Conservation (phyloP, 352 stramenopile genomes). For the Globisporangium viniferum region DNA sequence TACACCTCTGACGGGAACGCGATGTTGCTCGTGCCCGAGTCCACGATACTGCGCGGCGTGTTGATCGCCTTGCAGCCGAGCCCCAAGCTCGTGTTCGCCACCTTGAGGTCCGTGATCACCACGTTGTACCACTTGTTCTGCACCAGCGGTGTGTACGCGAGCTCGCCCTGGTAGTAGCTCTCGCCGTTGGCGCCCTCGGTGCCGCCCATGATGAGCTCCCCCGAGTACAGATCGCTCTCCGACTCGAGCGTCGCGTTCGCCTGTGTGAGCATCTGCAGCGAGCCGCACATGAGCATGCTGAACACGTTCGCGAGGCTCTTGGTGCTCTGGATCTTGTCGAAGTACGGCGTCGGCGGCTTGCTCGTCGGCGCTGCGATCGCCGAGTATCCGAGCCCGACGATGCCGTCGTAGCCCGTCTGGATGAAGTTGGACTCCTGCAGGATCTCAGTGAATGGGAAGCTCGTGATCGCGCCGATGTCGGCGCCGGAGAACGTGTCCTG, state of each 20-base stretch:
- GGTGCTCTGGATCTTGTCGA: constrained; percentile 42
- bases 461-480: constrained; percentile 41
- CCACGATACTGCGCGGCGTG: constrained; percentile 65
- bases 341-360: constrained; percentile 51
- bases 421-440: constrained; percentile 61
- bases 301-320: constrained; percentile 52
- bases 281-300: constrained; percentile 73
- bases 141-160: constrained; percentile 74
- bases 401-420: constrained; percentile 67
- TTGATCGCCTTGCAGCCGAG: constrained; percentile 69
- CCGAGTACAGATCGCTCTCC: constrained; percentile 46
- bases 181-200: constrained; percentile 40
- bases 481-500: constrained; percentile 63
- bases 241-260: constrained; percentile 32
- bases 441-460: constrained; percentile 64
- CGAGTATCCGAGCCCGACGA: constrained; percentile 63
- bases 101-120: constrained; percentile 64
- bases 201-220: constrained; percentile 62
- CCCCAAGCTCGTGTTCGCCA: constrained; percentile 37
- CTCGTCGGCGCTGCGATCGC: constrained; percentile 55
- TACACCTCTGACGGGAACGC: constrained; percentile 70
- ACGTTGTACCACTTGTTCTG: constrained; percentile 81
- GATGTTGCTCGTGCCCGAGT: constrained; percentile 82
- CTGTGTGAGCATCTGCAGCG: constrained; percentile 57
- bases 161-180: constrained; percentile 52